Evolutionary conservation across 73 alveolate genomes (phyloP), one percentile per base, ranked within the genome.

Genomic region (Stentor roeselii): DNA sequence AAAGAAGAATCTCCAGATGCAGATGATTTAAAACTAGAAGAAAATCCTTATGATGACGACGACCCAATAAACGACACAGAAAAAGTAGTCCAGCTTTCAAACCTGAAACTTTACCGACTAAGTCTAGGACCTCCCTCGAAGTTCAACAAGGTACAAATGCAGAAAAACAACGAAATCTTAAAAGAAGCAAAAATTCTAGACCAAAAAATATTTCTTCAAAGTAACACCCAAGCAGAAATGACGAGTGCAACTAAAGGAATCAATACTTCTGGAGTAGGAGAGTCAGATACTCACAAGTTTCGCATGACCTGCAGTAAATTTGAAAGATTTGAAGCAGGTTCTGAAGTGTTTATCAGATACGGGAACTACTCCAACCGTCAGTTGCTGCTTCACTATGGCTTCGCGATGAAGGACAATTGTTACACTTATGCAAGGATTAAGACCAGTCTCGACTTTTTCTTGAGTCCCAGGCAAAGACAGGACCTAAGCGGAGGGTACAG

Each of bases 261-360:
- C 21, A 34, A 32, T 40, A 67, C 37, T 27, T 14, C 2, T 21
- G 27, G 34, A 21, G 37, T 67, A 30, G 42, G 2, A 27, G 80
- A 67, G 34, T 36, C 21, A 1, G 41, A 21, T 27, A 67, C 21
- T 34, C n/a, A 67, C 11, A 67, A 32, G 41, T 67, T 67, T 2
- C n/a, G 80, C 11, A 67, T 67, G 50, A 32, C 37, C 0, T 14
- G 27, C 21, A 32, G 80, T 2, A 67, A 67, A 67, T 21, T 21
- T 67, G 80, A 67, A 67, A 34, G 37, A n/a, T 67, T 67, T 67
- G 80, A 67, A 67, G 50, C 42, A 30, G 80, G 80, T 11, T 36
- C 80, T 27, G 50, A 67, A 67, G 37, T 67, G n/a, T 32, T 67
- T 67, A 67, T 67, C 14, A 21, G 27, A 67, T 67, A 67, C 34